A percentile compares a stretch with the other conserved stretches of the same genome.
phyloP scores from a whole-genome alignment of 2,329 filamentous ascomycete species.

The Ascochyta fabae region DNA sequence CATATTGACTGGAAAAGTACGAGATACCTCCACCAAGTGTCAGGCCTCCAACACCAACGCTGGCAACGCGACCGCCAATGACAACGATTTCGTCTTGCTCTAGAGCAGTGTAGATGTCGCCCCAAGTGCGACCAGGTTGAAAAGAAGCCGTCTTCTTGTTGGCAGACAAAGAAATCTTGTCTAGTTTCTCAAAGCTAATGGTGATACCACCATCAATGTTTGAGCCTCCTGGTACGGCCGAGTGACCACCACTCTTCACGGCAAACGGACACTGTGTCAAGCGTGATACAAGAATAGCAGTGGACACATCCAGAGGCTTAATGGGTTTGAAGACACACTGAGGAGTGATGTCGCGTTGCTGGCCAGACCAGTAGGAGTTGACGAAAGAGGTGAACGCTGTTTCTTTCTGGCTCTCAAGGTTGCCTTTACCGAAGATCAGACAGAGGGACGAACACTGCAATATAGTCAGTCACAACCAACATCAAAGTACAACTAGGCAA shows the following conservation, averaged over 20 bases:
- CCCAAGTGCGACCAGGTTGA: slow-evolving; percentile 46
- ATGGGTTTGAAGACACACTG: slow-evolving; percentile 26
- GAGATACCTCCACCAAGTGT: slow-evolving; percentile 39
- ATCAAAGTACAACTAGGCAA: too few relatives aligned
- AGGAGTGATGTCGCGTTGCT: slow-evolving; percentile 22
- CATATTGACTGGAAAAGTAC: slow-evolving; percentile 32
- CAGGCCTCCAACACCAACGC: slow-evolving; percentile 32
- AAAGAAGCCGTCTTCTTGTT: slow-evolving; percentile 38
- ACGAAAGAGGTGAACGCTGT: slow-evolving; percentile 28
- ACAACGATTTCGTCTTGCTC: slow-evolving; percentile 30
- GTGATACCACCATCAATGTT: slow-evolving; percentile 54
- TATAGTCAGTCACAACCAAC: background rate
- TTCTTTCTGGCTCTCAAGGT: slow-evolving; percentile 20
- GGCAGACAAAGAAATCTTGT: slow-evolving; percentile 30
- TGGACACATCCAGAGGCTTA: slow-evolving; percentile 21
- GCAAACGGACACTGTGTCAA: slow-evolving; percentile 48
- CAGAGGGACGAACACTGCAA: slow-evolving; percentile 31
- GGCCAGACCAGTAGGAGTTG: slow-evolving; percentile 22
- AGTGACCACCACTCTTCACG: slow-evolving; percentile 55
- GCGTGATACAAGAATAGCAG: slow-evolving; percentile 21
- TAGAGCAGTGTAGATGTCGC: slow-evolving; percentile 40
- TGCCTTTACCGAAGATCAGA: slow-evolving; percentile 22
- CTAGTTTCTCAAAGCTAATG: slow-evolving; percentile 49
- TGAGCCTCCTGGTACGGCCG: slow-evolving; percentile 48
- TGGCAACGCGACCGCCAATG: slow-evolving; percentile 36